Evolutionary conservation across 768 basidiomycete genomes (phyloP).

Genomic region (Naganishia vaughanmartiniae): DNA sequence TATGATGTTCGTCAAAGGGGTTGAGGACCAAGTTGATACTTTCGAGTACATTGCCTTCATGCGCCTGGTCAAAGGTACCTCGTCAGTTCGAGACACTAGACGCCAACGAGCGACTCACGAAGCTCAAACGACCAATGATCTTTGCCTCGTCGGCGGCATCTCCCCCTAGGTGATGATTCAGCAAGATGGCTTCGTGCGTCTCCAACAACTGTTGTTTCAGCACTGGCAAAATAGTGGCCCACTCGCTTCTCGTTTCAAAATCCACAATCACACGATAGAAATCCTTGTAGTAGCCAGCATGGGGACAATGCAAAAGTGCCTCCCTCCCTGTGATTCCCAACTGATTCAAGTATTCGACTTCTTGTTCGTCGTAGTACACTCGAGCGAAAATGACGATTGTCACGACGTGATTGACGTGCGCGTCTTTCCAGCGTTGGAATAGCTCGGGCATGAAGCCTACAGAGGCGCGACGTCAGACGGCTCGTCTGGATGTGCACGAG

Average conservation of each 20-base stretch:
- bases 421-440: constrained; percentile 77
- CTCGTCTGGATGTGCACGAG: not conserved
- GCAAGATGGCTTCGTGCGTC: constrained; percentile 82
- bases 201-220: constrained; percentile 74
- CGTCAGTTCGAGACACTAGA: not conserved
- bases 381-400: constrained; percentile 92
- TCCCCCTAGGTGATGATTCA: constrained; percentile 74
- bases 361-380: constrained; percentile 58
- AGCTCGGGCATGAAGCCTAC: constrained; percentile 79
- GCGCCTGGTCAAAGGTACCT: constrained; percentile 59
- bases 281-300: constrained; percentile 75
- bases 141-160: constrained; percentile 41
- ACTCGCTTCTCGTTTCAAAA: constrained; percentile 79
- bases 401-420: constrained; percentile 84
- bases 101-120: constrained; percentile 38
- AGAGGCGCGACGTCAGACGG: not conserved
- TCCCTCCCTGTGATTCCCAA: constrained; percentile 23
- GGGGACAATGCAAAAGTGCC: constrained; percentile 35
- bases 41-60: constrained; percentile 93
- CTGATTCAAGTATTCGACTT: constrained; percentile 41
- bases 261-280: constrained; percentile 95
- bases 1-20: constrained; percentile 88
- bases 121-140: constrained; percentile 50
- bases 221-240: constrained; percentile 79
- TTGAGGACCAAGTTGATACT: constrained; percentile 89